Conservation (phyloP, 306 rosid genomes). For the Lupinus albus region DNA sequence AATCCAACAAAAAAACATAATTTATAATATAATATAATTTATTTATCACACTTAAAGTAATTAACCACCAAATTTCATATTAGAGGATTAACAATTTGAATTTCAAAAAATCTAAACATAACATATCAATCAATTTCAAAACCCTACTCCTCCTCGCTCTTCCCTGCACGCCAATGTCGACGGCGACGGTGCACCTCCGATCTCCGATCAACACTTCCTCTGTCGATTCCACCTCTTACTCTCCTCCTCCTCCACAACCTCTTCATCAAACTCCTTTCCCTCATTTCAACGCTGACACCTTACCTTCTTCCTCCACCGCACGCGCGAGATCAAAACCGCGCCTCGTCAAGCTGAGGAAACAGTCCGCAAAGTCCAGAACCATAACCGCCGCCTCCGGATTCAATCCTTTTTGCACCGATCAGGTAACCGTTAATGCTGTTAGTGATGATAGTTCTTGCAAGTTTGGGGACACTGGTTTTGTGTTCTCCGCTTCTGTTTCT, state of each 20-base stretch:
- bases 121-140: conserved; percentile 5
- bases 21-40: too few species aligned
- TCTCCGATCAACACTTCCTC: conserved; percentile 52
- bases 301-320: conserved; percentile 34
- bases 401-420: conserved; percentile 55
- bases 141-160: conserved; percentile 48
- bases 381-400: conserved; percentile 42
- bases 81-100: conserved; percentile 25
- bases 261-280: conserved; percentile 10
- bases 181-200: conserved; percentile 53
- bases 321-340: conserved; percentile 59
- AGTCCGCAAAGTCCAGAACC: conserved; percentile 52
- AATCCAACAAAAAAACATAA: too few species aligned
- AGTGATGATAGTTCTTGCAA: conserved; percentile 2
- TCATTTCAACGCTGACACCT: conserved; percentile 39
- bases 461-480: conserved; percentile 39
- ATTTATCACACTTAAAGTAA: too few species aligned
- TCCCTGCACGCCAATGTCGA: conserved; percentile 45
- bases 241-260: neutral
- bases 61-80: too few species aligned
- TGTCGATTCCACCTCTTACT: conserved; percentile 32
- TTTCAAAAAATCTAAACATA: conserved; percentile 6
- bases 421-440: conserved; percentile 41
- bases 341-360: conserved; percentile 67
- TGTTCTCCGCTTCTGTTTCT: conserved; percentile 45